Percentiles rank a stretch among this genome's conserved stretches.
Evolutionary conservation across 805 yeast genomes (phyloP).

Genomic region (Candida berthetii): DNA sequence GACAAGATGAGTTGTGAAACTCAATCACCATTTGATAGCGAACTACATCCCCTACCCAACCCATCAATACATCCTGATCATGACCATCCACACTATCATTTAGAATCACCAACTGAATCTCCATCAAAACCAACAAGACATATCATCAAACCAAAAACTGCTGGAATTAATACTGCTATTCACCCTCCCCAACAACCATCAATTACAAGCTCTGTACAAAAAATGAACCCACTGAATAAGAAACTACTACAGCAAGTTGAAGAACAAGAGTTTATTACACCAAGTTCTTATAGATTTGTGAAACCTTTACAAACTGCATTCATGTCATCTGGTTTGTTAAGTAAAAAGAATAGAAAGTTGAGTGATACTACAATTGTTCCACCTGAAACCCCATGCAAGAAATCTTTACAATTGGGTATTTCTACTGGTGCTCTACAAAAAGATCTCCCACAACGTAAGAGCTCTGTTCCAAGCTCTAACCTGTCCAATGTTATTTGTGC

Average conservation of each 20-base stretch:
- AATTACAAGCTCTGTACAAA: background rate
- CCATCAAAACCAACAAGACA: conserved; percentile 28
- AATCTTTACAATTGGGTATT: conserved; percentile 22
- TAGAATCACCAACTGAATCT: conserved; percentile 20
- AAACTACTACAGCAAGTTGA: background rate
- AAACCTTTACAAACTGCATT: conserved; percentile 86
- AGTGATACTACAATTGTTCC: conserved; percentile 27
- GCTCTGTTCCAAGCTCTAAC: conserved; percentile 17
- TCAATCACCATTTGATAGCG: conserved; percentile 17
- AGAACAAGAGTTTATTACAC: conserved; percentile 30
- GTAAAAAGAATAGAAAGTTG: conserved; percentile 46
- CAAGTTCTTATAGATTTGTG: conserved; percentile 59
- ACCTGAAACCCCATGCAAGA: conserved; percentile 64
- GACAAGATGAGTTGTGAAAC: conserved; percentile 13
- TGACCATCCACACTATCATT: conserved; percentile 4
- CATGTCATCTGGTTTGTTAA: conserved; percentile 63
- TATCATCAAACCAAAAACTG: conserved; percentile 8
- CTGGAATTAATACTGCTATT: background rate
- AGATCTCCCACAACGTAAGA: conserved; percentile 9
- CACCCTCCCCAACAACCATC: background rate
- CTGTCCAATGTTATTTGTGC: conserved; percentile 22
- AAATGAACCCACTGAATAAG: conserved; percentile 1
- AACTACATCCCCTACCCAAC: conserved; percentile 18
- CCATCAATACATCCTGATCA: conserved; percentile 17
- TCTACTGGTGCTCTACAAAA: conserved; percentile 3